A percentile compares a stretch with the other conserved stretches of the same genome.
phyloP scores from a whole-genome alignment of 169 alveolate genomes.

The Sarcocystis neurona region DNA sequence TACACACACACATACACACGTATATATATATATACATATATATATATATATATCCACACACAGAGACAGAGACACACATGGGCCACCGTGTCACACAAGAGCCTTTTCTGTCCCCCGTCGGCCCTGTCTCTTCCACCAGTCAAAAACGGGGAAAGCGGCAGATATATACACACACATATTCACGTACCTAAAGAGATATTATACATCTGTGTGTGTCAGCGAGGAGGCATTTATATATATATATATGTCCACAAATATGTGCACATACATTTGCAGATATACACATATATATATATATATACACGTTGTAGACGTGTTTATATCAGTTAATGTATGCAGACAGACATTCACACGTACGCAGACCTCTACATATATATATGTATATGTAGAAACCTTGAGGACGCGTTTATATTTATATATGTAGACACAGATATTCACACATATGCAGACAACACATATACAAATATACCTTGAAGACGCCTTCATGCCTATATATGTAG shows the following conservation, averaged over 20 bases:
- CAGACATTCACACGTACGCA: neutral
- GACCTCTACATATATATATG: no score
- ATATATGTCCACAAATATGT: neutral
- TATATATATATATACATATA: no score
- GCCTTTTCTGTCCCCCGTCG: no score
- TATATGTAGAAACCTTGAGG: neutral
- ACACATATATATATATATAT: no score
- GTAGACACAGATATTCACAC: neutral
- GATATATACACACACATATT: no score
- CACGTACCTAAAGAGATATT: no score
- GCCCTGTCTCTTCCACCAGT: no score
- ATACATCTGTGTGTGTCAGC: no score
- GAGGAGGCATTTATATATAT: no score
- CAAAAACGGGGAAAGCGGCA: no score
- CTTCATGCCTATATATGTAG: neutral
- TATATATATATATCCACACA: neutral
- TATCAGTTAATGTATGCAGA: neutral
- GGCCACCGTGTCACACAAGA: no score
- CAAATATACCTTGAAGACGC: neutral
- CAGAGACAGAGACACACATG: no score
- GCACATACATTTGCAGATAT: neutral
- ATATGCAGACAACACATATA: neutral
- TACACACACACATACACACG: neutral
- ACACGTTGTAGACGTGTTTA: neutral
- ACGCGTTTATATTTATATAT: neutral